These are phyloP conservation scores for Henckelia pumila DNA, from an alignment of 257 asterid species.

Conservation along the genomic window DNA sequence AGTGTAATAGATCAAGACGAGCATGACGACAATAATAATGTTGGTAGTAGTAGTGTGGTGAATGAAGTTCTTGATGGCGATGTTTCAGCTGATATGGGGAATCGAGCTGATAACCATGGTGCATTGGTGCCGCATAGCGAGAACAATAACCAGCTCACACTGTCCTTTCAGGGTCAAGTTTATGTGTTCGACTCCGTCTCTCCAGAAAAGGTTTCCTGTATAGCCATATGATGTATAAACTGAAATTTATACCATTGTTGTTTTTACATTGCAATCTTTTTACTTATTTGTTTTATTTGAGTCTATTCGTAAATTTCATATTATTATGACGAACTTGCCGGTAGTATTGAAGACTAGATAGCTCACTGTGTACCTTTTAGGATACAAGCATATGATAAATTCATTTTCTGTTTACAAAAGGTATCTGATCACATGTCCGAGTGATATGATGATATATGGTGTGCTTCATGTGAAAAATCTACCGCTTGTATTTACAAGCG, in stretches of 20 bases:
- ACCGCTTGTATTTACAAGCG: not conserved
- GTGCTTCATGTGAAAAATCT: slow-evolving; percentile 3
- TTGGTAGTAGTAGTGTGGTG: slow-evolving; percentile 34
- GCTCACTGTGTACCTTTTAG: not conserved
- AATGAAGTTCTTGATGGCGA: slow-evolving; percentile 55
- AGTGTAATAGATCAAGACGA: slow-evolving; percentile 45
- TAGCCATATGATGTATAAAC: not conserved
- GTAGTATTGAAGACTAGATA: not conserved
- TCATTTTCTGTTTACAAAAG: not conserved
- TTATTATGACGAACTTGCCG: not conserved
- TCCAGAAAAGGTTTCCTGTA: slow-evolving; percentile 60
- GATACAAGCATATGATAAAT: not conserved
- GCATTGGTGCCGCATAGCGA: slow-evolving; percentile 37
- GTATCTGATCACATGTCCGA: not conserved
- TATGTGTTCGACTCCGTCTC: slow-evolving; percentile 72
- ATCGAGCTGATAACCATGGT: slow-evolving; percentile 41
- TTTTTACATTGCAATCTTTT: not conserved
- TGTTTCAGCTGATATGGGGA: slow-evolving; percentile 43
- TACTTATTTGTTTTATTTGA: not conserved
- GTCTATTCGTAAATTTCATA: not conserved
- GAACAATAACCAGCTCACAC: slow-evolving; percentile 57
- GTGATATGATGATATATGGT: not conserved
- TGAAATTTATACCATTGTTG: slow-evolving; percentile 1
- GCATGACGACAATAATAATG: slow-evolving; percentile 41
- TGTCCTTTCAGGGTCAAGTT: slow-evolving; percentile 75